A percentile compares a stretch with the other conserved stretches of the same genome.
phyloP scores from a whole-genome alignment of 352 stramenopile genomes.

The Globisporangium barbulae region DNA sequence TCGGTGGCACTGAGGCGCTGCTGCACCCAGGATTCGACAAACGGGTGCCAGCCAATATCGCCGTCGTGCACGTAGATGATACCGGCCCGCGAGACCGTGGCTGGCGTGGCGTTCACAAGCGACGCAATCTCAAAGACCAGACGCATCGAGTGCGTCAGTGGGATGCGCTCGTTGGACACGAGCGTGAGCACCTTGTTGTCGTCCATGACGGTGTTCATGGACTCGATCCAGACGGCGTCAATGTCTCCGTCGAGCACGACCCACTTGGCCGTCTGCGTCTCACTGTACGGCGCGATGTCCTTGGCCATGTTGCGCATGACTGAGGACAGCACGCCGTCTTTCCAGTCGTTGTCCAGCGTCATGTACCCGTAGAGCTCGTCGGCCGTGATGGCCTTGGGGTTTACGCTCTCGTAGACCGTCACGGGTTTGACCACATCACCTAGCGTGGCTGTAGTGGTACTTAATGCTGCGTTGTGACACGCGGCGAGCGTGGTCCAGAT shows the following conservation, averaged over 20 bases:
- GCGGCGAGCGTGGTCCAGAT: conserved; percentile 94
- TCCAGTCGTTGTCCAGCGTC: conserved; percentile 97
- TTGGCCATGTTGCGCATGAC: conserved; percentile 98
- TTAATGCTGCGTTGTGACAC: conserved; percentile 44
- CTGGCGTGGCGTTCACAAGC: conserved; percentile 94
- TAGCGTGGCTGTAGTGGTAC: conserved; percentile 25
- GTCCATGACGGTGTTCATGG: conserved; percentile 92
- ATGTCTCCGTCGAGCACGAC: conserved; percentile 94
- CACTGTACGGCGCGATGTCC: conserved; percentile 81
- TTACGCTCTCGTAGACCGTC: conserved; percentile 94
- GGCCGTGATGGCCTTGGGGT: conserved; percentile 92
- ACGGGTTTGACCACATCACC: conserved; percentile 81
- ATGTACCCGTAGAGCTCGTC: conserved; percentile 95
- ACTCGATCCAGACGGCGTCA: conserved; percentile 94
- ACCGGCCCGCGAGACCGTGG: conserved; percentile 94
- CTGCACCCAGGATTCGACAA: conserved; percentile 93
- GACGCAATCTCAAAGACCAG: conserved; percentile 98
- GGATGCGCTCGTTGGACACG: conserved; percentile 97
- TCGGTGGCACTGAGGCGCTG: conserved; percentile 79
- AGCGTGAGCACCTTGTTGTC: conserved; percentile 95
- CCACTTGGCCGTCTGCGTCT: conserved; percentile 87
- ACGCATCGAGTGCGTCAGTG: conserved; percentile 93
- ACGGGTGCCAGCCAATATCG: conserved; percentile 91
- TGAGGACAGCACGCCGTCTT: conserved; percentile 94
- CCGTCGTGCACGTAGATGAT: conserved; percentile 97